Percentiles rank a stretch among this genome's conserved stretches.
phyloP scores from a whole-genome alignment of 495 filamentous ascomycete species.

The Schizothecium vesticola region DNA sequence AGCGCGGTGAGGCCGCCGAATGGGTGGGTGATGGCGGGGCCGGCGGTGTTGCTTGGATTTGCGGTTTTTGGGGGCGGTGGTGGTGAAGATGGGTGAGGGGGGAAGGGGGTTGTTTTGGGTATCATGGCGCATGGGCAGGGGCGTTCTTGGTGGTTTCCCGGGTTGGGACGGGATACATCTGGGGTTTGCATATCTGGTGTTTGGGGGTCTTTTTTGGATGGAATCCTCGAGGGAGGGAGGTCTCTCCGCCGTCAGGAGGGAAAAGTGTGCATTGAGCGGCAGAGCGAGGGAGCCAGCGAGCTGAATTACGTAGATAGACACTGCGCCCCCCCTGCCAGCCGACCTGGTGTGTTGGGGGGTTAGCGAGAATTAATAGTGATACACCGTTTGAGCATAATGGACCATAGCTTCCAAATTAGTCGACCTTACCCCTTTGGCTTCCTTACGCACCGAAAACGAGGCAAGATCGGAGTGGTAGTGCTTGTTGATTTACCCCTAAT shows the following conservation, averaged over 20 bases:
- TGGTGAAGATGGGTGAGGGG: not conserved
- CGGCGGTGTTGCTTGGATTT: not conserved
- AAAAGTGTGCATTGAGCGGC: not conserved
- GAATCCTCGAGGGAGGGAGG: not conserved
- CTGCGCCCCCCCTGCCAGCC: not conserved
- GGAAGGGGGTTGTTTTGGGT: not conserved
- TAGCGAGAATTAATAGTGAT: not conserved
- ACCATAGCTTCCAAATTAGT: not conserved
- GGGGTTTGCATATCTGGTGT: not conserved
- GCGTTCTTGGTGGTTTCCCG: not conserved
- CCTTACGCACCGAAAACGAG: not conserved
- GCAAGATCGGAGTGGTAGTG: not conserved
- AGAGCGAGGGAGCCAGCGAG: not conserved
- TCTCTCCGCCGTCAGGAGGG: not conserved
- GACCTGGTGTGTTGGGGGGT: not conserved
- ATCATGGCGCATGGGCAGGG: not conserved
- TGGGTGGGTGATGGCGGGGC: not conserved
- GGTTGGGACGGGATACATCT: not conserved
- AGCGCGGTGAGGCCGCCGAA: constrained; percentile 24
- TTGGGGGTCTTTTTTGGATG: not conserved
- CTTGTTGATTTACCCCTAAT: not conserved
- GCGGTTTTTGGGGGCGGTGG: not conserved
- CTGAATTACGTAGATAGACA: not conserved
- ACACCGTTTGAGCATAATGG: no score
- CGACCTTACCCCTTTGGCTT: not conserved